These are phyloP conservation scores for Leucoagaricus sp. DNA, from an alignment of 1,284 basidiomycete genomes.

Conservation along the genomic window DNA sequence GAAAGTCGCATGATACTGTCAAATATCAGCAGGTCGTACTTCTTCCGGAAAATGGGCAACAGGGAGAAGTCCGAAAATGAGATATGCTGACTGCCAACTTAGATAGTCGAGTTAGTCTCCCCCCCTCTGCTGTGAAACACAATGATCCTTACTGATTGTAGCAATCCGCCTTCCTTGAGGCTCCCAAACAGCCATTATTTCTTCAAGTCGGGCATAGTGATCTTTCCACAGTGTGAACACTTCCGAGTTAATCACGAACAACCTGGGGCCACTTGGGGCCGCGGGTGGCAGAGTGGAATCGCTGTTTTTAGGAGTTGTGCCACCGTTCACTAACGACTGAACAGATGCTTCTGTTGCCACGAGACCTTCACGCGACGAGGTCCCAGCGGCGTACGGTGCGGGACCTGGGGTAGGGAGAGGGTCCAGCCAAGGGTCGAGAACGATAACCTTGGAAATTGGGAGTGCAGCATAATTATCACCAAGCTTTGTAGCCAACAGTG, in stretches of 20 bases:
- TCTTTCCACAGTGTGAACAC: constrained; percentile 73
- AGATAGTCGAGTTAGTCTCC: constrained; percentile 1
- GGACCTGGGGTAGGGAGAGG: constrained; percentile 64
- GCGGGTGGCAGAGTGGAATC: constrained; percentile 8
- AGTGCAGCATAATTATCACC: constrained; percentile 43
- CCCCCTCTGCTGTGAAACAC: neutral
- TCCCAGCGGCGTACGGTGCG: constrained; percentile 23
- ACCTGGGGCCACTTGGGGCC: constrained; percentile 29
- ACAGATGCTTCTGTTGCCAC: constrained; percentile 9
- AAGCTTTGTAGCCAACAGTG: constrained; percentile 50
- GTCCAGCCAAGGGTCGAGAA: constrained; percentile 81
- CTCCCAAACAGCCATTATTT: constrained; percentile 55
- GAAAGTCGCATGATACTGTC: constrained; percentile 45
- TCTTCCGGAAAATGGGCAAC: constrained; percentile 42
- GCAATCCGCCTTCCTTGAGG: constrained; percentile 43
- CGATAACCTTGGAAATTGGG: constrained; percentile 54
- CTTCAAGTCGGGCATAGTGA: constrained; percentile 61
- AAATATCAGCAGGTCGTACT: constrained; percentile 37
- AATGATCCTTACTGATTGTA: constrained; percentile 44
- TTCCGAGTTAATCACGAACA: constrained; percentile 74
- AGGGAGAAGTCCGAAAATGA: constrained; percentile 63
- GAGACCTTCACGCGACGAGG: neutral
- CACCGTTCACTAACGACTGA: constrained; percentile 21
- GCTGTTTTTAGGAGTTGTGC: constrained; percentile 16
- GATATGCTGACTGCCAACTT: constrained; percentile 52